Percentiles rank a stretch among this genome's conserved stretches.
phyloP scores from a whole-genome alignment of 805 yeast species.

The Yamadazyma paraphyllophila region DNA sequence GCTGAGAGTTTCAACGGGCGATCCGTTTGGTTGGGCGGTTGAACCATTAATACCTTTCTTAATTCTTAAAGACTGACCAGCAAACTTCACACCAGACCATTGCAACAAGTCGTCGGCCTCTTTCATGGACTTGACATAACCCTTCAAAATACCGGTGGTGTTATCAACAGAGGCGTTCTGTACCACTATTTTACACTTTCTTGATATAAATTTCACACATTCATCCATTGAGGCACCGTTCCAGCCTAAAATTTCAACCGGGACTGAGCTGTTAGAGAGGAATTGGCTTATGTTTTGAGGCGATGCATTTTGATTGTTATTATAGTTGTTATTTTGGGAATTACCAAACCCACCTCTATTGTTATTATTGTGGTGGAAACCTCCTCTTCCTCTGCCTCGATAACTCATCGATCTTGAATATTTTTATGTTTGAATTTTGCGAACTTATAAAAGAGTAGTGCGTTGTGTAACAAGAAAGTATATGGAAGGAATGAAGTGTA shows the following conservation, averaged over 20 bases:
- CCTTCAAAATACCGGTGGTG: constrained; percentile 49
- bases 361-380: constrained; percentile 12
- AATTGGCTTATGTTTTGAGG: constrained; percentile 27
- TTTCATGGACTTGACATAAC: constrained; percentile 49
- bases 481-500: too few species aligned
- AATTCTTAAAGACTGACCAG: constrained; percentile 65
- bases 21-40: constrained; percentile 10
- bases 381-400: constrained; percentile 38
- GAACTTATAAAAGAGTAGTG: not conserved
- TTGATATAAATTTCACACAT: constrained; percentile 61
- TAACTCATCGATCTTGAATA: constrained; percentile 28
- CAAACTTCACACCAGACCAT: constrained; percentile 79
- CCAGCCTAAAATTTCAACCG: constrained; percentile 76
- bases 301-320: constrained; percentile 15
- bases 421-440: not conserved
- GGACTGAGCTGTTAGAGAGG: constrained; percentile 34
- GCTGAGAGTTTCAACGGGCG: constrained; percentile 61
- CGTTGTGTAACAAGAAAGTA: too few species aligned
- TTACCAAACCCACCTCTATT: constrained; percentile 13
- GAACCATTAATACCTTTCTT: constrained; percentile 23
- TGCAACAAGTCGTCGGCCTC: constrained; percentile 60
- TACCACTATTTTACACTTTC: constrained; percentile 61
- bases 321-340: constrained; percentile 9
- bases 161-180: constrained; percentile 54
- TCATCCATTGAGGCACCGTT: constrained; percentile 72